Base-by-base conservation (phyloP, 192 early-diverging fungal species). In the Podila epicladia region DNA sequence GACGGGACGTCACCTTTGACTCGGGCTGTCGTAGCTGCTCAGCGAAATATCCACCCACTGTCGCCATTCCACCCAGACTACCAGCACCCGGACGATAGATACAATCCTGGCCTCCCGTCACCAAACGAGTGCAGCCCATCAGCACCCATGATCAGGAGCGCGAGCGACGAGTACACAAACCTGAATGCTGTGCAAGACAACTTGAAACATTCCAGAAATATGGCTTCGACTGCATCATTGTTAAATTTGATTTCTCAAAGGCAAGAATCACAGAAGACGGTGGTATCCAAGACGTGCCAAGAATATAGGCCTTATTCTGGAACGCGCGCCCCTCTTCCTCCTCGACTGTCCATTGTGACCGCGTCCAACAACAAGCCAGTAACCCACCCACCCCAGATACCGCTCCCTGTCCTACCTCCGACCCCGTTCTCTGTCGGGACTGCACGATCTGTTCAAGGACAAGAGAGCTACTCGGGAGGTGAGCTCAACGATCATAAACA, bases 1-100 rank as follows among this genome's bases (percentile, higher is more conserved):
- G 20, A 59, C 22, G n/a, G 31, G 20, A 7, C 6, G n/a, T 12
- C 64, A 11, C 45, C 24, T 22, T 19, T 45, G 19, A 28, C 32
- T 28, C 29, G 24, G 5, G 22, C 58, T 1, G 38, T 24, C 12
- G 37, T 58, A 22, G 61, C 33, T 1, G 50, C 45, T 2, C 76
- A 79, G 32, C 29, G 76, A 11, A 49, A 28, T 5, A 64, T 79
- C 28, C 76, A 79, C 50, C 76, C 76, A 12, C 61, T 79, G 7
- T 79, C 70, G 22, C 76, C 76, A 2, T 68, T 68, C 53, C 76
- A 79, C 57, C 76, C 70, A 17, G 76, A 79, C 28, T 79, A 58
- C 55, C 69, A 72, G 57, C 76, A 79, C 24, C 76, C 76, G 22
- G 65, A 73, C 22, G 76, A 72, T 53, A 53, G 71, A 11, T 80